Base-by-base conservation (phyloP, 1,139 yeast species). In the Yamadazyma epiphylla region DNA sequence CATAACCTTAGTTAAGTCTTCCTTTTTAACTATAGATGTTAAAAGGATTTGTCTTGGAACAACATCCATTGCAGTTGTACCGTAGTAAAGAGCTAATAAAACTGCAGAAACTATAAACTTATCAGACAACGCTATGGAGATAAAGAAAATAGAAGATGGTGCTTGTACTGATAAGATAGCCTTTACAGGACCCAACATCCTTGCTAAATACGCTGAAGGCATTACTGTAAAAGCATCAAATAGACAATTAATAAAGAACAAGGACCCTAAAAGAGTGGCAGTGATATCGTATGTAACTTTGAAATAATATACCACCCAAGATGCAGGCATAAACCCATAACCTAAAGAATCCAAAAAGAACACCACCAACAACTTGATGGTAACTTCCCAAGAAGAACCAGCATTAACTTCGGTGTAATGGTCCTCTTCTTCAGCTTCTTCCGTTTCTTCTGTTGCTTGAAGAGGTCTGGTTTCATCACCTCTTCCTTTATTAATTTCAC, bases 231-330 rank as follows among this genome's bases (percentile, higher is more conserved):
- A 38, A 0, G 70, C 68, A 29, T 70, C 56, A 5, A 67, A 46
- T 13, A 65, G 39, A 15, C 69, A 67, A 7, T 87, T 72, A 26
- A 66, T 48, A 47, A 86, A 85, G 53, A 86, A 87, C 40, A 52
- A 64, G 27, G 51, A 29, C 3, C 80, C 81, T 22, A 74, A 45
- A 0, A 60, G 43, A 1, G 70, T 52, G 1, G 80, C 75, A 1
- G 70, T 48, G 9, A 65, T 50, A 3, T 41, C 32, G 35, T 69
- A 74, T 4, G 52, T 46, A 20, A 51, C 53, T 33, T 70, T 70
- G 58, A 86, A 79, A 55, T 85, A 88, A 50, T 80, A 87, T 19
- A 87, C 86, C 29, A 83, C 71, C 96, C 96, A 88, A 1, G 95
- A 83, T 28, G 80, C 67, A 1, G 95, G 80, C 86, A 86, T 82